Conservation (phyloP, 208 protist genomes). For the Crithidia brevicula region DNA sequence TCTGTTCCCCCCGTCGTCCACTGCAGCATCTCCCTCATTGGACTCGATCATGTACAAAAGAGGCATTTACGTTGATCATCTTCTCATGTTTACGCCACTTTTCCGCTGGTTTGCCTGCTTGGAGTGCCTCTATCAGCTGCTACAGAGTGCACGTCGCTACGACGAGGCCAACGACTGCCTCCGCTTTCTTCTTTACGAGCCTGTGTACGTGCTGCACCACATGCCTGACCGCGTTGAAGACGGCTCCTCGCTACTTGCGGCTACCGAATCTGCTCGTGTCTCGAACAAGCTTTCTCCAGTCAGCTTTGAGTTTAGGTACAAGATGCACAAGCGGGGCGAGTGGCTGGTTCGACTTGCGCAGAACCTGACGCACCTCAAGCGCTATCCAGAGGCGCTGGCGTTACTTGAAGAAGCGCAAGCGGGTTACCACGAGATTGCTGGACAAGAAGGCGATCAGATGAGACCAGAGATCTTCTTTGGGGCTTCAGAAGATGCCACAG, state of each 20-base stretch:
- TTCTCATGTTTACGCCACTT: conserved; percentile 72
- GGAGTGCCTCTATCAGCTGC: conserved; percentile 61
- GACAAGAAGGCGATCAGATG: neutral
- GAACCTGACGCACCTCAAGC: conserved; percentile 55
- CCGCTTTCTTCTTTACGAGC: conserved; percentile 54
- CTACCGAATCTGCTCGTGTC: neutral
- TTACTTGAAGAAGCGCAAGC: conserved; percentile 55
- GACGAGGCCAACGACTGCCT: conserved; percentile 69
- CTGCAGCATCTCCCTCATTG: conserved; percentile 6
- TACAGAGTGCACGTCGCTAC: conserved; percentile 62
- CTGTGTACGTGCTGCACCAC: conserved; percentile 49
- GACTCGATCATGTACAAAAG: conserved; percentile 38
- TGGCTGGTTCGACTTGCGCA: conserved; percentile 70
- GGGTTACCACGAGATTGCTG: conserved; percentile 34
- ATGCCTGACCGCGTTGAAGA: conserved; percentile 1
- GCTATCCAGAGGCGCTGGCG: conserved; percentile 48
- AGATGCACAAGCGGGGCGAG: conserved; percentile 61
- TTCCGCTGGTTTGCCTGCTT: conserved; percentile 73
- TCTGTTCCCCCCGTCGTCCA: neutral
- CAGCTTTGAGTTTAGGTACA: conserved; percentile 59
- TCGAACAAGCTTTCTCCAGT: conserved; percentile 5
- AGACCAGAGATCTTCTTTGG: no score
- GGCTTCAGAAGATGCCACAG: conserved; percentile 6
- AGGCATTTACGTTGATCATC: conserved; percentile 61
- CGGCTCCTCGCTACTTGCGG: neutral